Evolutionary conservation across 2,329 filamentous ascomycete genomes (phyloP).

Genomic region (Incumbomyces lentus): DNA sequence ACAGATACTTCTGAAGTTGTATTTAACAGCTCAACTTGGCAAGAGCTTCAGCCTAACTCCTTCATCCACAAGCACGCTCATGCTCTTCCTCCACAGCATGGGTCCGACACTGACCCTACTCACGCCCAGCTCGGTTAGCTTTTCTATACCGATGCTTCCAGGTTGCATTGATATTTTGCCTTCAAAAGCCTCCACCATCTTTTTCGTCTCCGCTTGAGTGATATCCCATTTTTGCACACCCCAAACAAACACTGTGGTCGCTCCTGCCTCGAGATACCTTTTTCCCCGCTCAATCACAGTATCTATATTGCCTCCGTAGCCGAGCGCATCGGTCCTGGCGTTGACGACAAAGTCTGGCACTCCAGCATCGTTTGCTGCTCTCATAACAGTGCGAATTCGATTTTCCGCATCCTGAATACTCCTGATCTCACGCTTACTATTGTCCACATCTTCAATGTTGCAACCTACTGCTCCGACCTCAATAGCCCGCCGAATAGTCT

Average conservation of each 20-base stretch:
- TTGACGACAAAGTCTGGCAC: conserved; percentile 48
- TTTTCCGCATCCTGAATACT: conserved; percentile 25
- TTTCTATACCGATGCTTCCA: conserved; percentile 33
- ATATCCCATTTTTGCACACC: conserved; percentile 39
- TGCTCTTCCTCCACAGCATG: conserved; percentile 34
- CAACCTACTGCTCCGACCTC: conserved; percentile 44
- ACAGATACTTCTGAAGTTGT: too few relatives aligned
- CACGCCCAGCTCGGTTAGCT: conserved; percentile 42
- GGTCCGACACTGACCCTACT: conserved; percentile 48
- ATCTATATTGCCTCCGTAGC: conserved; percentile 28
- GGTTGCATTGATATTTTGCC: conserved; percentile 40
- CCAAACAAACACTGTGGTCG: conserved; percentile 52
- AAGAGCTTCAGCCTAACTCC: conserved; percentile 1
- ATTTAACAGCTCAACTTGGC: not conserved
- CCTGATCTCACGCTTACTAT: conserved; percentile 21
- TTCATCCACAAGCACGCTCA: conserved; percentile 28
- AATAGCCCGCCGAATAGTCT: conserved; percentile 38
- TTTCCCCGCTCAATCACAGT: conserved; percentile 46
- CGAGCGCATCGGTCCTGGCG: conserved; percentile 48
- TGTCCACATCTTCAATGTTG: conserved; percentile 49
- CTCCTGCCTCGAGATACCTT: conserved; percentile 49
- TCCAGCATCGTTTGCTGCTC: conserved; percentile 36
- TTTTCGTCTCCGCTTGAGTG: conserved; percentile 37
- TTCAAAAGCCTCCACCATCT: conserved; percentile 38
- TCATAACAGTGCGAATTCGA: conserved; percentile 36